phyloP scores from a whole-genome alignment of 2,329 filamentous ascomycete genomes.

The Plenodomus biglobosus region DNA sequence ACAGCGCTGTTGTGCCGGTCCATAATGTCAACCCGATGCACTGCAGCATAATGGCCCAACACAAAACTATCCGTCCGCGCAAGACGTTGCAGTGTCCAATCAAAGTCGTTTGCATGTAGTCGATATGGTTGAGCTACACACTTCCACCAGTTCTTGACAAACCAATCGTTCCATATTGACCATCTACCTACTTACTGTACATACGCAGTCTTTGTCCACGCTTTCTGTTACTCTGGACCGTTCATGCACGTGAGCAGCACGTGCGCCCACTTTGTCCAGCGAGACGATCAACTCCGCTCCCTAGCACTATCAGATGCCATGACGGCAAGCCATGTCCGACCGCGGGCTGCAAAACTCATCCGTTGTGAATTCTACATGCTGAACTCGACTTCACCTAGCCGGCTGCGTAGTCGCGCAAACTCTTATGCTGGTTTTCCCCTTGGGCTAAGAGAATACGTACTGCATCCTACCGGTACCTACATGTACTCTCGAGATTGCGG shows the following conservation, averaged over 20 bases:
- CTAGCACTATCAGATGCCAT: no score
- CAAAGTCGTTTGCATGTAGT: background rate
- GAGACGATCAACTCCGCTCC: no score
- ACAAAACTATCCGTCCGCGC: conserved; percentile 1
- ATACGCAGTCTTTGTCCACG: no score
- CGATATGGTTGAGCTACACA: background rate
- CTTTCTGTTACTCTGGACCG: no score
- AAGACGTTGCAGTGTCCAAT: background rate
- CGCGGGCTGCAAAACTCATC: no score
- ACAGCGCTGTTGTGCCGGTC: conserved; percentile 18
- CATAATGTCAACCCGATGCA: conserved; percentile 31
- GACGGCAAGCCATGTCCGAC: no score
- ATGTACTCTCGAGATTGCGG: background rate
- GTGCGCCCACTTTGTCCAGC: no score
- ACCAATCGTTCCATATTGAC: background rate
- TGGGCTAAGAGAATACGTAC: background rate
- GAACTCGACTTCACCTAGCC: background rate
- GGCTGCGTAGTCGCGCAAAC: background rate
- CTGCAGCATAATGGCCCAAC: conserved; percentile 22
- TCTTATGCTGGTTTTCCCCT: background rate
- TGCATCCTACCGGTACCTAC: background rate
- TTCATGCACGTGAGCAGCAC: no score
- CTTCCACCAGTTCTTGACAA: background rate
- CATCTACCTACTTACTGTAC: background rate
- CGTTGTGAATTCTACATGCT: no score